Conservation (phyloP, 257 asterid species). For the Capsicum baccatum region DNA sequence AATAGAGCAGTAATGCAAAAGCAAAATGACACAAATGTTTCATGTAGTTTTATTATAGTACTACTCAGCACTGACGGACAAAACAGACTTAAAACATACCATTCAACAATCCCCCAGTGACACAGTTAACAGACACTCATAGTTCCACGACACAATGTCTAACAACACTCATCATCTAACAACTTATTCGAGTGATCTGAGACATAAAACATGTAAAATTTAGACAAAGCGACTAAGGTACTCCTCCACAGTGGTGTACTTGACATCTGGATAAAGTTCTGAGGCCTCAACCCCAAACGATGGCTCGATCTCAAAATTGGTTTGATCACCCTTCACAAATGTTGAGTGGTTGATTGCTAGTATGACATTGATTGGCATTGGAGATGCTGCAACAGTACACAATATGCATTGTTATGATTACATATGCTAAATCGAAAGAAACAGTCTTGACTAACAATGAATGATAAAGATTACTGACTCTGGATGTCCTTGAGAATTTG, state of each 20-base stretch:
- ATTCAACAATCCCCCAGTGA: not conserved
- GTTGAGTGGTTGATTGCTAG: conserved; percentile 55
- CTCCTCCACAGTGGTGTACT: conserved; percentile 65
- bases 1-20: not conserved
- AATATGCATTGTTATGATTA: not conserved
- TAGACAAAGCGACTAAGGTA: conserved; percentile 51
- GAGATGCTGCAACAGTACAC: conserved; percentile 48
- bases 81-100: not conserved
- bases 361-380: conserved; percentile 48
- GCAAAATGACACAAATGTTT: too few species aligned
- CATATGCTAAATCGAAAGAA: not conserved
- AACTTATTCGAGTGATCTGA: not conserved
- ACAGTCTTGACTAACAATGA: not conserved
- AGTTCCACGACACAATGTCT: not conserved
- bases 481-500: conserved; percentile 58
- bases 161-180: not conserved
- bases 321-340: conserved; percentile 61
- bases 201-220: conserved; percentile 10
- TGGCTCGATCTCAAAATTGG: conserved; percentile 65
- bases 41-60: not conserved
- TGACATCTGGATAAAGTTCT: conserved; percentile 67
- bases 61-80: not conserved
- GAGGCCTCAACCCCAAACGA: conserved; percentile 70
- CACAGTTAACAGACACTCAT: not conserved
- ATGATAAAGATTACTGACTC: conserved; percentile 37